Evolutionary conservation across 2,329 filamentous ascomycete species (phyloP), one percentile per base, ranked within the genome.

Genomic region (Claviceps sp.): DNA sequence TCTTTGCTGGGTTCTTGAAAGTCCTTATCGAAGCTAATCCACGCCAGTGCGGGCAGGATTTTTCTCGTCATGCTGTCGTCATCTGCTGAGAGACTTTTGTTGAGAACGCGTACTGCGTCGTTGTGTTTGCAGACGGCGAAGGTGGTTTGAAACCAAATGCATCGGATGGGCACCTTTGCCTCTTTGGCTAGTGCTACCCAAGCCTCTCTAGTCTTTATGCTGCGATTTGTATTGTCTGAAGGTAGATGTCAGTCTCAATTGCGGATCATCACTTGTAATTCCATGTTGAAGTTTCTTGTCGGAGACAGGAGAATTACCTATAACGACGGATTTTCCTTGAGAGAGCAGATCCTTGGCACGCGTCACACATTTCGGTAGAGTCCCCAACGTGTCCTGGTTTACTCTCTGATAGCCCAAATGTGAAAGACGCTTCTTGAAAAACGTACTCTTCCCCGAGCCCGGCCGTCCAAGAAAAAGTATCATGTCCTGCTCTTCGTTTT

Each of bases 141-240:
- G 1, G 82, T 74, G 13, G 89, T 85, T 49, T 83, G 85, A 70
- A 98, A 93, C 67, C 86, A 85, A 9, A 97, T 74, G 62, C 91
- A 95, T 47, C 91, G 85, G 59, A 95, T 85, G 2, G 87, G 84
- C 2, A 94, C 74, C 4, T 78, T 72, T 61, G 81, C 70, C 60
- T 84, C 84, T 57, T 75, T 77, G 18, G 89, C 89, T 34, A 97
- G 69, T 26, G 79, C 72, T 36, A 88, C 69, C 91, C 91, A 97
- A 54, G 86, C 70, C n/a, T 77, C 76, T 57, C 93, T 78, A 24
- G 84, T 88, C 50, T 87, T 84, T 11, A 74, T 65, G 68, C 95
- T 86, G 34, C 90, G 81, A 64, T 98, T 98, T n/a, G 93, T 97
- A 66, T 95, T 97, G 67, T 98, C 93, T 93, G 48, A 9, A 14